A percentile compares a stretch with the other conserved stretches of the same genome.
phyloP scores from a whole-genome alignment of 2,329 filamentous ascomycete genomes.

The Neopestalotiopsis clavispora region DNA sequence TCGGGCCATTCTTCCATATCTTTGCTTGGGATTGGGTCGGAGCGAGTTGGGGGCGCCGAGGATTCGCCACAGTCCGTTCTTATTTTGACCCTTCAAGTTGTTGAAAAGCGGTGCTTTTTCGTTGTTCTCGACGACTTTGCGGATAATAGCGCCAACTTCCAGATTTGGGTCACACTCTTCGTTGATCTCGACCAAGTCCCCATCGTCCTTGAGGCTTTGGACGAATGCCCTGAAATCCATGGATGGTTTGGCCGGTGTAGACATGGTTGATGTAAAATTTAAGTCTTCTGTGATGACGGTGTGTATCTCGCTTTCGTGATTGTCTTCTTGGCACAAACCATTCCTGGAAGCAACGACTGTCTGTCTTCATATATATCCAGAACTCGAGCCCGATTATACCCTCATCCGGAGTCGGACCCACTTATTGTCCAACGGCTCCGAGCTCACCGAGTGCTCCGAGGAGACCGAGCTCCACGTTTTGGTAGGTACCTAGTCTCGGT shows the following conservation, averaged over 20 bases:
- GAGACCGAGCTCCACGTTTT: not conserved
- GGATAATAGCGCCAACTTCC: slow-evolving; percentile 51
- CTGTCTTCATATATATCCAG: not conserved
- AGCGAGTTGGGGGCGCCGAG: slow-evolving; percentile 49
- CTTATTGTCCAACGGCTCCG: not conserved
- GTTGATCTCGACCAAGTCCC: slow-evolving; percentile 50
- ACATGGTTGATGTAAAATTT: slow-evolving; percentile 21
- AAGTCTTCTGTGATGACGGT: slow-evolving; percentile 2
- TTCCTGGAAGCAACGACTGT: not conserved
- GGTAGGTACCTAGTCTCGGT: not conserved
- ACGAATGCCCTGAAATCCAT: slow-evolving; percentile 49
- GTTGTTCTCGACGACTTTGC: slow-evolving; percentile 48
- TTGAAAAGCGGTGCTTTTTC: slow-evolving; percentile 57
- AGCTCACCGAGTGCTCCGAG: not conserved
- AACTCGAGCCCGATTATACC: not conserved
- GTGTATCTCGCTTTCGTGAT: not conserved
- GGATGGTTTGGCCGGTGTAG: not conserved
- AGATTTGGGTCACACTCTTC: slow-evolving; percentile 47
- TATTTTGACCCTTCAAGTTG: slow-evolving; percentile 50
- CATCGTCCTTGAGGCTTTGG: slow-evolving; percentile 44
- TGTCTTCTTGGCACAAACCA: not conserved
- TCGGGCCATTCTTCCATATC: slow-evolving; percentile 47
- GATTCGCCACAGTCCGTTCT: slow-evolving; percentile 52
- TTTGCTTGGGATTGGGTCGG: slow-evolving; percentile 33
- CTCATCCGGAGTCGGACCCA: not conserved